Evolutionary conservation across 169 alveolate genomes (phyloP), one percentile per base, ranked within the genome.

Genomic region (Eimeria zaria): DNA sequence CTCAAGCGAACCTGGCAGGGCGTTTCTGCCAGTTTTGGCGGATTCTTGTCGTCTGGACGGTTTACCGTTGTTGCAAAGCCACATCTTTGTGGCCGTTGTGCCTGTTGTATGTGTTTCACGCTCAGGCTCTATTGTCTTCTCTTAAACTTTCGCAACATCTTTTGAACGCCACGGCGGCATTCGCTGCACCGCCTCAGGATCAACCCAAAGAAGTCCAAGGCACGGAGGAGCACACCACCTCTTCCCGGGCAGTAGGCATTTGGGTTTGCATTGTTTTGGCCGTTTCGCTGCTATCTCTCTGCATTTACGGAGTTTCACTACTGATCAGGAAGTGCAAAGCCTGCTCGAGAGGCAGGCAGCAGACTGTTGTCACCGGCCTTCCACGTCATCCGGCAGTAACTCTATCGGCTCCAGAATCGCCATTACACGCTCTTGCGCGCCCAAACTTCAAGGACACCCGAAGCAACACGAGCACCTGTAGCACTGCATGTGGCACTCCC

Each of bases 101-200:
- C 46, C n/a, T 69, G 80, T 6, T 69, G n/a, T 69, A 24, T 69
- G 80, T 27, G 48, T 27, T 33, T 69, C 51, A 33, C 48, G n/a
- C 16, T 69, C 80, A 69, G 80, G 80, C 80, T 69, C 80, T 69
- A 16, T 27, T 69, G 80, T 7, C 46, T 33, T 69, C 80, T 9
- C 80, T 69, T 36, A 69, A 30, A 27, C 80, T 69, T 7, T 69
- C 80, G 80, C 80, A 69, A 69, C 27, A 69, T 36, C 80, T 69
- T 2, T 69, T 69, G 18, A 69, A 69, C 20, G 80, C 80, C 80
- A 69, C 80, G 24, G 48, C 14, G 51, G 80, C 80, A 69, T 51
- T 69, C 36, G 80, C 16, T 36, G 1, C 14, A 9, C 80, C 80
- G 16, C 80, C 80, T 33, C 51, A 30, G 80, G 80, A 33, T 12